Base-by-base conservation (phyloP, 257 asterid genomes). In the Misopates orontium region DNA sequence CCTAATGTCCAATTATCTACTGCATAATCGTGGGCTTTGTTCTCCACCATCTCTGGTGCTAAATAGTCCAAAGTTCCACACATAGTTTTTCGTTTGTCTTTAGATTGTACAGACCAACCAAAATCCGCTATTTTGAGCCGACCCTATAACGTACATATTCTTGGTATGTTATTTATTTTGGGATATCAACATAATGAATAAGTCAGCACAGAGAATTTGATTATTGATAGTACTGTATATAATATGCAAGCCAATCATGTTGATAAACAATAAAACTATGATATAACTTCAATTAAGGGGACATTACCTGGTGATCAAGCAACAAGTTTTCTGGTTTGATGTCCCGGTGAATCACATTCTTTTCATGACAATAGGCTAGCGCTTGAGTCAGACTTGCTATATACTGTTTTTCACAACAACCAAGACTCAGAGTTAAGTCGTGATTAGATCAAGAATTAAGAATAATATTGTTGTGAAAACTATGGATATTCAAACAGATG, bases 41-140 rank as follows among this genome's bases (percentile, higher is more conserved):
- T 83, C 74, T 87, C 96, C 79, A 93, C 96, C 99, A 93, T 87
- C 77, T 93, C 99, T 48, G 97, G 97, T 71, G 99, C 96, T 75
- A 93, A 68, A 76, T 93, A 93, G 81, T 93, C 99, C 77, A 93
- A 48, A 49, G 97, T 90, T 74, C 95, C 99, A 65, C 97, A 88
- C 96, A 93, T 90, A 3, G 99, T 93, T 66, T 74, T 89, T 45
- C 99, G 84, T 80, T 93, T 93, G 83, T 64, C 75, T 62, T 62
- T 77, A 52, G 99, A 93, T 75, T 90, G 97, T 24, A 93, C 97
- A 21, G 99, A 93, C 99, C 99, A 93, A 56, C 96, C 96, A 60
- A 88, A 87, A 77, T 93, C 99, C 19, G 96, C 97, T 63, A 93
- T 90, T 77, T 93, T 90, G 77, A 93, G 81, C 61, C 89, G 84